A percentile compares a stretch with the other conserved stretches of the same genome.
Evolutionary conservation across 208 protist genomes (phyloP).

Genomic region (Crithidia sp.): DNA sequence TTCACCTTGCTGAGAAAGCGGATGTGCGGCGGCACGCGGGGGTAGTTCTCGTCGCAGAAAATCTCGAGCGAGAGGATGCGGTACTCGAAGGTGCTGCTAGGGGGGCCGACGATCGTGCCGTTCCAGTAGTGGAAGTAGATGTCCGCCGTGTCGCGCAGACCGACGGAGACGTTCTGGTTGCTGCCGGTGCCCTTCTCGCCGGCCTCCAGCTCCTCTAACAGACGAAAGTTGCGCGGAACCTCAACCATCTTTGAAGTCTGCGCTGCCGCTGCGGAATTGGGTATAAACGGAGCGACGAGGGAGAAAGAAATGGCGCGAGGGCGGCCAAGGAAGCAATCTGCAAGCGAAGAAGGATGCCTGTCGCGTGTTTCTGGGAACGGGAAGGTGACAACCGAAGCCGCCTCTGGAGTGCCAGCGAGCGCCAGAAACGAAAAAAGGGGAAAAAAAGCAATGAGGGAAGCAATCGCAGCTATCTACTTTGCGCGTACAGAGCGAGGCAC

Average conservation of each 20-base stretch:
- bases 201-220: conserved; percentile 90
- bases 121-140: conserved; percentile 94
- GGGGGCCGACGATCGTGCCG: conserved; percentile 90
- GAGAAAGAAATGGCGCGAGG: neutral
- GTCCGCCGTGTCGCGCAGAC: conserved; percentile 86
- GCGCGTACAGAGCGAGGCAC: too few relatives aligned
- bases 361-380: too few relatives aligned
- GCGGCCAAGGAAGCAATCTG: neutral
- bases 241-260: conserved; percentile 70
- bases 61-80: conserved; percentile 90
- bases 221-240: conserved; percentile 92
- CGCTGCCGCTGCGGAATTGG: neutral
- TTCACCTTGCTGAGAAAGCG: conserved; percentile 87
- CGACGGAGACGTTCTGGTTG: conserved; percentile 91
- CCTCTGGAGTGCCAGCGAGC: neutral
- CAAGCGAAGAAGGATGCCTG: neutral
- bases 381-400: too few relatives aligned
- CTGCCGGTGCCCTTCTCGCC: conserved; percentile 90
- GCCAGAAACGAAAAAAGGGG: conserved; percentile 1
- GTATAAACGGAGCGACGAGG: neutral
- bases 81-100: conserved; percentile 89
- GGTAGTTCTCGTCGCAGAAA: conserved; percentile 91
- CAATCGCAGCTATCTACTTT: neutral
- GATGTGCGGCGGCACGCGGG: conserved; percentile 83
- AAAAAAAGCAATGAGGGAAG: neutral